Conservation (phyloP, 176 grass and related monocot species). For the Avena atlantica region DNA sequence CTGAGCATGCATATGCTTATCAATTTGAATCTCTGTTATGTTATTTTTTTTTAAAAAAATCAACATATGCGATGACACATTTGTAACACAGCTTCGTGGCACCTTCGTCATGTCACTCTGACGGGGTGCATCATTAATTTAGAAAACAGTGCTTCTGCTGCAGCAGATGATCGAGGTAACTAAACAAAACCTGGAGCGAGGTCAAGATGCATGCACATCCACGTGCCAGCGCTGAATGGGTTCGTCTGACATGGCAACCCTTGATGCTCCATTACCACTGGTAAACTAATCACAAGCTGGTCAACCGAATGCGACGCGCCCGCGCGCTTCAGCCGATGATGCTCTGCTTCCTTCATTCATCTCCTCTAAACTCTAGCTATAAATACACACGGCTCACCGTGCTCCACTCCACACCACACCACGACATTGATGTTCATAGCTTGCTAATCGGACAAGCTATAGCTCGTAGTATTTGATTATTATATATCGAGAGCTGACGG, state of each 20-base stretch:
- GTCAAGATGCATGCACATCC: constrained; percentile 29
- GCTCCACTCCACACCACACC: neutral
- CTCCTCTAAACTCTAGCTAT: neutral
- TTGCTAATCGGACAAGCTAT: neutral
- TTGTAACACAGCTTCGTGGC: neutral
- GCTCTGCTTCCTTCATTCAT: neutral
- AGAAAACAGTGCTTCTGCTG: neutral
- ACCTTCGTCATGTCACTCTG: neutral
- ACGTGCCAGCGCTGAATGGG: constrained; percentile 1
- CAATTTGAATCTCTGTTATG: no score
- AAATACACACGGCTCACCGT: neutral
- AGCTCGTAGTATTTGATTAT: neutral
- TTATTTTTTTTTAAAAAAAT: no score
- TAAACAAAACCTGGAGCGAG: constrained; percentile 6
- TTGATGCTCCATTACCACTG: neutral
- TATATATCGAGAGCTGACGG: neutral
- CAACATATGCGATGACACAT: no score
- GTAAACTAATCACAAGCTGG: neutral
- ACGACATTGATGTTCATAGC: neutral
- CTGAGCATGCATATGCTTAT: no score
- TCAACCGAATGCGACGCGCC: constrained; percentile 21
- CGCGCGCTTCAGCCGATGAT: neutral
- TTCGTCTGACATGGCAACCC: constrained; percentile 20
- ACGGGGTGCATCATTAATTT: constrained; percentile 2
- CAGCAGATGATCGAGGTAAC: neutral